Evolutionary conservation across 495 filamentous ascomycete genomes (phyloP).

Genomic region (Letharia columbiana): DNA sequence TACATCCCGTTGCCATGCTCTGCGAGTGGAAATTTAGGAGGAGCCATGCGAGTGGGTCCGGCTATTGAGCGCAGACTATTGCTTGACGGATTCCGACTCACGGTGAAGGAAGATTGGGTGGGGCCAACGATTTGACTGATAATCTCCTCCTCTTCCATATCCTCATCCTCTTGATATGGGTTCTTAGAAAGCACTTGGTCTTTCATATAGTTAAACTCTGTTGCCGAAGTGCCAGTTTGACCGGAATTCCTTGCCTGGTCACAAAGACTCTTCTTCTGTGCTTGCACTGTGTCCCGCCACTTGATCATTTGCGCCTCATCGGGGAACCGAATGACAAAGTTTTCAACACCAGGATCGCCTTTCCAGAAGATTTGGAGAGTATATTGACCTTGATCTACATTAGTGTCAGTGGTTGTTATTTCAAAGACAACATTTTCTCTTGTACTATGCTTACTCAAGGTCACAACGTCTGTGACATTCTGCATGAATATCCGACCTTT

Average conservation of each 20-base stretch:
- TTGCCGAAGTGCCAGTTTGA: slow-evolving; percentile 51
- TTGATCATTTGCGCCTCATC: slow-evolving; percentile 89
- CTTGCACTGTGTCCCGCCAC: slow-evolving; percentile 61
- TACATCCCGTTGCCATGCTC: slow-evolving; percentile 32
- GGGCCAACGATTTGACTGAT: slow-evolving; percentile 33
- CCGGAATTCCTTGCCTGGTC: slow-evolving; percentile 41
- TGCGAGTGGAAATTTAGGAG: slow-evolving; percentile 61
- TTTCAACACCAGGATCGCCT: slow-evolving; percentile 90
- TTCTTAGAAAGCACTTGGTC: slow-evolving; percentile 58
- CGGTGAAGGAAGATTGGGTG: slow-evolving; percentile 39
- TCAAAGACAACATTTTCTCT: background rate
- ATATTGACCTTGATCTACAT: slow-evolving; percentile 4
- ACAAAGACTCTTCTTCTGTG: slow-evolving; percentile 37
- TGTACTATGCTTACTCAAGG: slow-evolving; percentile 44
- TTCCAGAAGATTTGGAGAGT: slow-evolving; percentile 98
- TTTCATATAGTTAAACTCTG: slow-evolving; percentile 74
- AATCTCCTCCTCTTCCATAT: slow-evolving; percentile 64
- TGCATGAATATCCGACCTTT: slow-evolving; percentile 99
- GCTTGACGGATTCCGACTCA: slow-evolving; percentile 72
- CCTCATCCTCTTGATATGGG: slow-evolving; percentile 70
- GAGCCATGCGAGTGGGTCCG: slow-evolving; percentile 52
- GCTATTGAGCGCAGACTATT: slow-evolving; percentile 70
- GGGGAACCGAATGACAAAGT: slow-evolving; percentile 84
- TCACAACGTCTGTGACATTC: slow-evolving; percentile 90
- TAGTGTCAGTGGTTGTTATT: slow-evolving; percentile 30